A percentile compares a stretch with the other conserved stretches of the same genome.
These are phyloP conservation scores for Pythium aristosporum DNA, from an alignment of 352 stramenopile species.

Conservation along the genomic window DNA sequence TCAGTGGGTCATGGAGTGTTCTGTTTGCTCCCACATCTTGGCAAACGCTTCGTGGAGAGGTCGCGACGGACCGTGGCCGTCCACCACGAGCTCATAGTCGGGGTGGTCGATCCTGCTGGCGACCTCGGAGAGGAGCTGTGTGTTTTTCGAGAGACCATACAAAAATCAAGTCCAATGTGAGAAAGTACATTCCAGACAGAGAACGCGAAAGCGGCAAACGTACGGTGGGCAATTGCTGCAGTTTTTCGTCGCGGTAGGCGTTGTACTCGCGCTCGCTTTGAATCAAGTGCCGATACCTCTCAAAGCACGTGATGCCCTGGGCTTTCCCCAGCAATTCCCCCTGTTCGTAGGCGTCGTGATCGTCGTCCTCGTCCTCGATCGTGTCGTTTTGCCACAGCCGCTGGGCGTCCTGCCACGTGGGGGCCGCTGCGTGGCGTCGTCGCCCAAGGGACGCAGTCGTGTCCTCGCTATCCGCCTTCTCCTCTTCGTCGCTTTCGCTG, in stretches of 20 bases:
- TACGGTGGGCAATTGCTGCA: conserved; percentile 61
- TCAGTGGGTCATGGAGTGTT: neutral
- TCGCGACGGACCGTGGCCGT: conserved; percentile 47
- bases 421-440: neutral
- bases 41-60: conserved; percentile 36
- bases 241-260: conserved; percentile 39
- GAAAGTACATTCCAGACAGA: conserved; percentile 16
- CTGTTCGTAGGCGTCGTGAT: conserved; percentile 32
- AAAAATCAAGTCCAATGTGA: conserved; percentile 17
- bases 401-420: conserved; percentile 35
- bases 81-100: conserved; percentile 48
- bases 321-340: conserved; percentile 41
- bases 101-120: conserved; percentile 38
- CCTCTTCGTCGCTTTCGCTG: conserved; percentile 69
- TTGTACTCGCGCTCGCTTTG: conserved; percentile 64
- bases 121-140: conserved; percentile 38
- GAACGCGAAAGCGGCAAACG: neutral
- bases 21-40: neutral
- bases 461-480: neutral
- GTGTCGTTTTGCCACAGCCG: conserved; percentile 24
- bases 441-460: neutral
- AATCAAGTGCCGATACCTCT: conserved; percentile 56
- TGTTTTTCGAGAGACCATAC: conserved; percentile 5
- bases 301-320: conserved; percentile 43
- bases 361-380: conserved; percentile 4